Conservation (phyloP, 805 yeast species). For the Lachancea nothofagi region DNA sequence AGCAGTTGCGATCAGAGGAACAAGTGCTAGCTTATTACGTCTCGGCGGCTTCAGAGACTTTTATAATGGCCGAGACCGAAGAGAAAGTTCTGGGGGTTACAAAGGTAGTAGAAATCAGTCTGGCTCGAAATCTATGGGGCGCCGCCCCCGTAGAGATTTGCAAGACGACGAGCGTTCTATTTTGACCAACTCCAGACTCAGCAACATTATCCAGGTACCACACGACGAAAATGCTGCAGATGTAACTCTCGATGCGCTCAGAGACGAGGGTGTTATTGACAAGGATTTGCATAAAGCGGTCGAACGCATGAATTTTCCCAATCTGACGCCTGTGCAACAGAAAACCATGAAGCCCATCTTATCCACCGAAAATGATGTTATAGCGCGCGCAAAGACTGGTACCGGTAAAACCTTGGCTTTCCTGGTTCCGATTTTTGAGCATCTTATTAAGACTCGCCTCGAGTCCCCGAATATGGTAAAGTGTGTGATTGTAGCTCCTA, state of each 20-base stretch:
- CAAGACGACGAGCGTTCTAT: too few species aligned
- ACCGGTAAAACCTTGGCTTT: conserved; percentile 93
- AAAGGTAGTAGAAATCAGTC: background rate
- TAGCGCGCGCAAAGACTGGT: conserved; percentile 90
- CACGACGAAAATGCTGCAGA: conserved; percentile 9
- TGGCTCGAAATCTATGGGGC: too few species aligned
- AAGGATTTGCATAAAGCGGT: conserved; percentile 34
- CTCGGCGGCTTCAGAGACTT: too few species aligned
- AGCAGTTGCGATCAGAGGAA: too few species aligned
- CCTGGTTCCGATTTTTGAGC: conserved; percentile 71
- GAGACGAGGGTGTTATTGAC: conserved; percentile 29
- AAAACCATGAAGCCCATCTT: conserved; percentile 55
- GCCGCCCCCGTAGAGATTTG: too few species aligned
- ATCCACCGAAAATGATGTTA: conserved; percentile 53
- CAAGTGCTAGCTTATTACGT: too few species aligned
- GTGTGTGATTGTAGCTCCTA: conserved; percentile 76
- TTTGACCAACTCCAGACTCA: background rate
- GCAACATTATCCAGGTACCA: conserved; percentile 4
- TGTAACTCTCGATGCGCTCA: conserved; percentile 28
- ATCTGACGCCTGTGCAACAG: conserved; percentile 66
- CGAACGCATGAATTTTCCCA: conserved; percentile 40
- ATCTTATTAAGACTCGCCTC: conserved; percentile 34
- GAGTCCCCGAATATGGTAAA: conserved; percentile 39
- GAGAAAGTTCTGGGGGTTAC: background rate
- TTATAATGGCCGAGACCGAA: too few species aligned